Evolutionary conservation across 2,329 filamentous ascomycete species (phyloP), one percentile per base, ranked within the genome.

Genomic region (Tolypocladium amazonense): DNA sequence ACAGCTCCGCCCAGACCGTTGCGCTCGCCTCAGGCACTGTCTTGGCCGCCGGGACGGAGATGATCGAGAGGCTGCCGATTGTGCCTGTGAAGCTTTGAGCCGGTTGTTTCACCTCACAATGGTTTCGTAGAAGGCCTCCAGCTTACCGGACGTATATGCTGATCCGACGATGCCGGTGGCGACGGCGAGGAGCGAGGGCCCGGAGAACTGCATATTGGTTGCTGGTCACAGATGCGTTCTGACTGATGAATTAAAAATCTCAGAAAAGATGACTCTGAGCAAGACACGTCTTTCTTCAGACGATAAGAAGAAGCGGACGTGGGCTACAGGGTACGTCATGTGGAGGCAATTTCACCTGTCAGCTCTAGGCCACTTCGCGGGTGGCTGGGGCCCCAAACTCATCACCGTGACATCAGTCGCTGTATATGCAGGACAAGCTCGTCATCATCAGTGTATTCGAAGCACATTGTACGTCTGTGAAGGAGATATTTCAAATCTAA

Each of bases 131-230:
- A 54, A 35, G 37, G 39, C 30, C 23, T 3, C 35, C 18, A 23
- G 3, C 38, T 6, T 65, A 74, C 74, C 74, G 14, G 74, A 71
- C 50, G 66, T 65, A 72, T 73, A 76, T 14, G 71, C 70, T 23
- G 74, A 74, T 43, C 73, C 72, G 37, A 73, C 59, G 30, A 76
- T 67, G 60, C 74, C 74, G n/a, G 70, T 72, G 33, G 74, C 70
- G 33, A 71, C 68, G 30, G 73, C 73, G 52, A 75, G 30, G 20
- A 74, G 67, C 8, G 71, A 65, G 1, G 70, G 69, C 15, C 66
- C 65, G 2, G 71, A 62, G 30, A 68, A 50, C n/a, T 65, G 63
- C 60, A 70, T 63, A 2, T 37, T 61, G n/a, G 7, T 33, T 60
- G n/a, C 2, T 39, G 54, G 56, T 23, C 27, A 9, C 43, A 38